Base-by-base conservation (phyloP, 2,329 filamentous ascomycete genomes). In the Lomentospora prolificans region DNA sequence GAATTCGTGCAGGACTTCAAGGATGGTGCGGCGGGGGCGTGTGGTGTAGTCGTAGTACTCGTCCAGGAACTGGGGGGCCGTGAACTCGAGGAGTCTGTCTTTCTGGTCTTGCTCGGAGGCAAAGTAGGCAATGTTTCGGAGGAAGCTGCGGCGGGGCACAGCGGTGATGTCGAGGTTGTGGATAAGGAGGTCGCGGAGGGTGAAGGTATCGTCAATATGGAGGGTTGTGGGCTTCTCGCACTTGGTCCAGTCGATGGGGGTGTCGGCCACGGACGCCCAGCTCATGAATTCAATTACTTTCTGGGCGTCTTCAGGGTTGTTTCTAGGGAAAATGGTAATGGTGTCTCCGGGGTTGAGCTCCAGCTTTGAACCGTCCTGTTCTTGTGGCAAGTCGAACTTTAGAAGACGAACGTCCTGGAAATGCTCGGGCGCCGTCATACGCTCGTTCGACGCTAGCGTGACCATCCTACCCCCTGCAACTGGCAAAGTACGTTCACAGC, bases 21-120 rank as follows among this genome's bases (percentile, higher is more conserved):
- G 75, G 57, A 97, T 96, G 57, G 88, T 95, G 31, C 94, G 85
- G 31, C 90, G 85, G 0, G 92, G 89, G 7, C 94, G 84, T 0
- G 91, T 91, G 1, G 94, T 94, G 66, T 99, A 99, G 70, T 99
- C 92, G 72, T 89, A 97, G 56, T 96, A 85, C 63, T 99, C 94
- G 62, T 97, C 90, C 4, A 92, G 82, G 63, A 86, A 89, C 50
- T 87, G 80, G 0, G 89, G 83, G 63, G 87, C 81, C 1, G 84
- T 85, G 63, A 99, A 94, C 65, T 99, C 94, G 7, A 86, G 70
- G 0, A 99, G 79, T 2, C 92, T 83, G 59, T 94, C 87, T 62
- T 82, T 84, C 64, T 99, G 92, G 63, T 84, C 82, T 2, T 74
- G 67, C 63, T 95, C 81, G 0, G 74, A 70, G 2, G 90, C 87